Conservation (phyloP, 441 rosid species). For the Flueggea neowawraea region DNA sequence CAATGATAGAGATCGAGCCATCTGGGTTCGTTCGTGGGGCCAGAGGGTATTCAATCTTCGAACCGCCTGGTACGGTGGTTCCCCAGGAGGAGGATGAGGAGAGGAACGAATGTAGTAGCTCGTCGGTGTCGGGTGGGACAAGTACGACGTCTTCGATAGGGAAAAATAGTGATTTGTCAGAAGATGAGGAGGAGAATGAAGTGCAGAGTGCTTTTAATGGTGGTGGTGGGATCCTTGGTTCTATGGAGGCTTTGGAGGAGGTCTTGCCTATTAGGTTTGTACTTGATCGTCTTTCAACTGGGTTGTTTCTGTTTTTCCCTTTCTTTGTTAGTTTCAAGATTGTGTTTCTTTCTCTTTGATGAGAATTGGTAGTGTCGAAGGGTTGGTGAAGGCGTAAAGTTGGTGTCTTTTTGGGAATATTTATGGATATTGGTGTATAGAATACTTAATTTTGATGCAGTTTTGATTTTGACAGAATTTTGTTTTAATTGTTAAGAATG, state of each 20-base stretch:
- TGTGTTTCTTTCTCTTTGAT: not conserved
- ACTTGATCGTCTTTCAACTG: not conserved
- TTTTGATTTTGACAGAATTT: too few relatives aligned
- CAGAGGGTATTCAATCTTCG: too few relatives aligned
- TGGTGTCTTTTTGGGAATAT: too few relatives aligned
- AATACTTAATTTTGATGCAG: too few relatives aligned
- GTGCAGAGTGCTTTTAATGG: constrained; percentile 63
- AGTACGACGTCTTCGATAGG: constrained; percentile 64
- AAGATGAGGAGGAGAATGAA: constrained; percentile 47
- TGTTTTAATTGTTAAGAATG: too few relatives aligned
- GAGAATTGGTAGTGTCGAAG: not conserved
- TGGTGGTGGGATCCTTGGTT: constrained; percentile 21
- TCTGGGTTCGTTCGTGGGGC: too few relatives aligned
- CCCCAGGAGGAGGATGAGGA: not conserved
- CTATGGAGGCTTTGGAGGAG: constrained; percentile 67
- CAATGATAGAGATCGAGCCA: too few relatives aligned
- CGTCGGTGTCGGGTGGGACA: constrained; percentile 21
- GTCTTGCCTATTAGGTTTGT: constrained; percentile 66
- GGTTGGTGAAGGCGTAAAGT: too few relatives aligned
- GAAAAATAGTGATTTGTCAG: constrained; percentile 45
- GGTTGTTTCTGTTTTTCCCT: not conserved
- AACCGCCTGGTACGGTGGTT: too few relatives aligned
- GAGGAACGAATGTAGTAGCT: constrained; percentile 22
- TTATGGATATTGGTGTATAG: too few relatives aligned
- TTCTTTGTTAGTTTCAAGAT: not conserved